Base-by-base conservation (phyloP, 257 asterid species). In the Echium plantagineum region DNA sequence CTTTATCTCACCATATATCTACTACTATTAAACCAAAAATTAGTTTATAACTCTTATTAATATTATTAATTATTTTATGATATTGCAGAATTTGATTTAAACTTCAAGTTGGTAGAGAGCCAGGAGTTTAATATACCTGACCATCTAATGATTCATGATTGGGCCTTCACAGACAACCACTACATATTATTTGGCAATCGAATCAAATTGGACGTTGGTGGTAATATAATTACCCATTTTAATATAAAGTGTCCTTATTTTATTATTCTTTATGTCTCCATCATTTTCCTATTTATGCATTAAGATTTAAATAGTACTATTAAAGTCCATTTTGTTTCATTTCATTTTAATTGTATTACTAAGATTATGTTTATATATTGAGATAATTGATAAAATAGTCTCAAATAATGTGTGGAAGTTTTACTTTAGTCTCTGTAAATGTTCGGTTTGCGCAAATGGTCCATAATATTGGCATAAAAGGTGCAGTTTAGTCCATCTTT, bases 121-220 rank as follows among this genome's bases (percentile, higher is more conserved):
- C 85, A 81, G 68, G 96, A 88, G 67, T 91, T 82, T 74, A 71
- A 60, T 73, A 85, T 91, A 57, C 89, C 94, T 0, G 98, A 91
- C 65, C 98, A 91, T 60, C 71, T 91, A 63, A 91, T 91, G 98
- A 85, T 88, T 69, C 98, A 91, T 56, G 98, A 91, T 73, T 91
- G 98, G 96, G 98, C 98, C 21, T 84, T 82, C 63, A 91, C 98
- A 0, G 95, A 88, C 65, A 75, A 76, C 59, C 83, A 85, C 61
- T 91, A 91, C 81, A 82, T 91, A 60, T 66, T 91, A 72, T 88
- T 88, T 62, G 98, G 90, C 21, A 91, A 91, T 59, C 90, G 98
- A 58, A 88, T 91, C 83, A 91, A 91, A 73, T 79, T 91, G 52
- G 96, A 91, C 58, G 73, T 87, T 54, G 80, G 85, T 28, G 96